These are phyloP conservation scores for Blastobotrys petasosporus DNA, from an alignment of 1,139 yeast species.

Conservation along the genomic window DNA sequence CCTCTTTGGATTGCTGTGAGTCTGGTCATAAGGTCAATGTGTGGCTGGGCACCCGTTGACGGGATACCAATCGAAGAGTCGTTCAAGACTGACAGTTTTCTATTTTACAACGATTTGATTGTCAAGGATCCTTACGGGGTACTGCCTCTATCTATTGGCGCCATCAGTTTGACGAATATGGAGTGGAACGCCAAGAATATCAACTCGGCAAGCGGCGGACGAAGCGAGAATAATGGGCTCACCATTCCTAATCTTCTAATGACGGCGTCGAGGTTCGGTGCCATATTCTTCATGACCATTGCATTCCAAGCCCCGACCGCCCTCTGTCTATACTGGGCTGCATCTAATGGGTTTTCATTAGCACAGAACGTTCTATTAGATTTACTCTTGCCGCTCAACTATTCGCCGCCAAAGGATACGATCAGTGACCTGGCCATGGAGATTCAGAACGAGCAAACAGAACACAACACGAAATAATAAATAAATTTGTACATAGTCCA, in stretches of 20 bases:
- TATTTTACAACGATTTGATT: slow-evolving; percentile 59
- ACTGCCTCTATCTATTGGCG: slow-evolving; percentile 66
- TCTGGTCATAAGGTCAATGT: slow-evolving; percentile 64
- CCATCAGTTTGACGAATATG: slow-evolving; percentile 64
- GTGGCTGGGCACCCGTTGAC: slow-evolving; percentile 54
- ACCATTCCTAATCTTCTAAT: slow-evolving; percentile 45
- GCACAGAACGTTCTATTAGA: slow-evolving; percentile 72
- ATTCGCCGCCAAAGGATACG: slow-evolving; percentile 13
- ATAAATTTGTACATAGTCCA: slow-evolving; percentile 1
- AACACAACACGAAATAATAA: neutral
- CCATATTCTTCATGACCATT: slow-evolving; percentile 75
- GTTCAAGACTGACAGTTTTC: slow-evolving; percentile 49
- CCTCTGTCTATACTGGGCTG: slow-evolving; percentile 75
- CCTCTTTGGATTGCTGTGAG: slow-evolving; percentile 87
- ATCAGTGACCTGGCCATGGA: slow-evolving; percentile 1
- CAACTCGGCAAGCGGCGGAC: slow-evolving; percentile 30
- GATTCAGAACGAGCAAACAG: neutral
- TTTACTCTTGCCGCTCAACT: slow-evolving; percentile 47
- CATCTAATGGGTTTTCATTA: slow-evolving; percentile 72
- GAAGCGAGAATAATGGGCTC: slow-evolving; percentile 34
- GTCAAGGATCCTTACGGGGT: slow-evolving; percentile 56
- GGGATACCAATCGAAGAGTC: slow-evolving; percentile 49
- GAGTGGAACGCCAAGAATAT: slow-evolving; percentile 58
- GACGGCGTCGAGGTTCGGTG: slow-evolving; percentile 67
- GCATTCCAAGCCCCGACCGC: slow-evolving; percentile 84